A percentile compares a stretch with the other conserved stretches of the same genome.
These are phyloP conservation scores for Spergularia marina DNA, from an alignment of 148 eudicot species.

Conservation along the genomic window DNA sequence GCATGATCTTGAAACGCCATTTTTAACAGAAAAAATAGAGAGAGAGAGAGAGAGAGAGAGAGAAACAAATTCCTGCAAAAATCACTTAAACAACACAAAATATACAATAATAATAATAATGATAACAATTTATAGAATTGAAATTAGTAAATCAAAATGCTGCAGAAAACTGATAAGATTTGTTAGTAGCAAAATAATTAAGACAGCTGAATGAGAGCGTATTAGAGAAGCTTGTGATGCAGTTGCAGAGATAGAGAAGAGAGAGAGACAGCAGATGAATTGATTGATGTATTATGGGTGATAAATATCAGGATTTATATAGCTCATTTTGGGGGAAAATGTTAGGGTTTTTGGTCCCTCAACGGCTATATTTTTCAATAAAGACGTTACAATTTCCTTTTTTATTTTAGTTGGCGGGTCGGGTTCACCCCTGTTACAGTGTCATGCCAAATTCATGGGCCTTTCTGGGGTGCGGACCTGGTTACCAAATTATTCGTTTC, in stretches of 20 bases:
- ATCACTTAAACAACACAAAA: not conserved
- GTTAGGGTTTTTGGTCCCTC: slow-evolving; percentile 19
- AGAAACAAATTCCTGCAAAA: slow-evolving; percentile 5
- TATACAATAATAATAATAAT: not conserved
- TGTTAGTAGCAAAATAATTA: slow-evolving; percentile 7
- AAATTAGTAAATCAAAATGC: not conserved
- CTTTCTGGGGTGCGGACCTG: too few species aligned
- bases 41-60: not conserved
- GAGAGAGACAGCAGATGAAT: not conserved
- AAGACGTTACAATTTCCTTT: not conserved
- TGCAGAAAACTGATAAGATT: not conserved
- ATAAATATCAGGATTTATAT: slow-evolving; percentile 13
- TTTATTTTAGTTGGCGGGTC: not conserved
- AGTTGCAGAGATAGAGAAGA: not conserved
- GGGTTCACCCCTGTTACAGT: not conserved
- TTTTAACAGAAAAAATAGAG: slow-evolving; percentile 1
- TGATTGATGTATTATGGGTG: not conserved
- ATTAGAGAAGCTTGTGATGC: slow-evolving; percentile 2
- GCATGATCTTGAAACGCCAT: slow-evolving; percentile 44
- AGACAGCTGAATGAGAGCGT: not conserved
- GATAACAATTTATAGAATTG: not conserved
- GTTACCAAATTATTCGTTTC: too few species aligned
- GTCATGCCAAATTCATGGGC: too few species aligned
- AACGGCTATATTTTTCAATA: slow-evolving; percentile 31
- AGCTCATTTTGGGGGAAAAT: not conserved